These are phyloP conservation scores for Tylopilus sp. DNA, from an alignment of 768 basidiomycete genomes.

Conservation along the genomic window DNA sequence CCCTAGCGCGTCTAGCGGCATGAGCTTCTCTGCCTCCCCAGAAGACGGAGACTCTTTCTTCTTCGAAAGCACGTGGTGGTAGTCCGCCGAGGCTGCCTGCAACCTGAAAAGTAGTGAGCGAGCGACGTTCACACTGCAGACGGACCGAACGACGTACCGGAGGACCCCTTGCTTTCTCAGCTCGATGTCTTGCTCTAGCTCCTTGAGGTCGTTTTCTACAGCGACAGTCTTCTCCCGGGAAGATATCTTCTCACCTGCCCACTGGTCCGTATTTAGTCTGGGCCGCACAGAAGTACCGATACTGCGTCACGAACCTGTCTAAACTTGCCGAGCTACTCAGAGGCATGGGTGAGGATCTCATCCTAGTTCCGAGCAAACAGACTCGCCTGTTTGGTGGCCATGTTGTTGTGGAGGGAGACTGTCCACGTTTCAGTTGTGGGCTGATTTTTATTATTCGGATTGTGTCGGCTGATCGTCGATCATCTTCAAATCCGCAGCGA, in stretches of 20 bases:
- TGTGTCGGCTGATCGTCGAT: constrained; percentile 12
- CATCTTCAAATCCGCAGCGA: no score
- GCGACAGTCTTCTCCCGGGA: constrained; percentile 76
- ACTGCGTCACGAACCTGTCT: constrained; percentile 59
- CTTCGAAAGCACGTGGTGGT: constrained; percentile 69
- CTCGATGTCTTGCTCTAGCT: constrained; percentile 83
- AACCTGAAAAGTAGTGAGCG: constrained; percentile 44
- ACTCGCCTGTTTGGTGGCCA: constrained; percentile 68
- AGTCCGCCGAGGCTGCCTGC: constrained; percentile 66
- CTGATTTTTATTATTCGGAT: constrained; percentile 21
- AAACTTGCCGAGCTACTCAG: constrained; percentile 65
- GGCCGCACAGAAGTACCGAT: not conserved
- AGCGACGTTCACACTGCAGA: constrained; percentile 1
- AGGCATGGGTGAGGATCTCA: constrained; percentile 2
- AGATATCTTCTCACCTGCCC: constrained; percentile 88
- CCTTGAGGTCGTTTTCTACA: constrained; percentile 69
- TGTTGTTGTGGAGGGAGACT: constrained; percentile 20
- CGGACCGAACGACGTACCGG: constrained; percentile 46
- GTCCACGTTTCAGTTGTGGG: not conserved
- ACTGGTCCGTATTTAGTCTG: constrained; percentile 43
- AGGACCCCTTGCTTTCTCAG: constrained; percentile 69
- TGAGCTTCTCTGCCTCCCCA: constrained; percentile 63
- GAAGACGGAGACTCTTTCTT: constrained; percentile 65
- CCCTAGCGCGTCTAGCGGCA: constrained; percentile 76
- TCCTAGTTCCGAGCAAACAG: not conserved